These are phyloP conservation scores for Rhododendron ovatum DNA, from an alignment of 148 eudicot genomes.

Conservation along the genomic window DNA sequence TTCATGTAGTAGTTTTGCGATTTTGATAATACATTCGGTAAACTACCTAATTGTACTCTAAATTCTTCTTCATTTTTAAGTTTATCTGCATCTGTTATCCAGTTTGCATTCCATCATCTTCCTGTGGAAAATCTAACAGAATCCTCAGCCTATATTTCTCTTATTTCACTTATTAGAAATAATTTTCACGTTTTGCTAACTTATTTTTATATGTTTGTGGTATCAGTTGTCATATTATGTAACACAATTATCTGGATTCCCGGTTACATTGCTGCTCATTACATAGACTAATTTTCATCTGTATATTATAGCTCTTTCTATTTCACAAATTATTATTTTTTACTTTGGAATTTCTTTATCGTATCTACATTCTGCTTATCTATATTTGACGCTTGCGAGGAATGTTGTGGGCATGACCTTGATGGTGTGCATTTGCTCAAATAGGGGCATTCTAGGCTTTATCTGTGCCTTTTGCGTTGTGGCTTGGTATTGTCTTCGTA, in stretches of 20 bases:
- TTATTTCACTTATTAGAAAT: not conserved
- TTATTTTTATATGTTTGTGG: not conserved
- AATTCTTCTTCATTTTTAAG: not conserved
- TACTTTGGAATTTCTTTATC: not conserved
- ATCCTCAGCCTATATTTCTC: not conserved
- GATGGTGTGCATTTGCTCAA: not conserved
- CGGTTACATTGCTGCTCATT: not conserved
- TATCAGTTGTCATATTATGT: not conserved
- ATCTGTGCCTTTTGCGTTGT: not conserved
- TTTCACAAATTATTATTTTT: not conserved
- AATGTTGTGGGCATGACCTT: not conserved
- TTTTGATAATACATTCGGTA: not conserved
- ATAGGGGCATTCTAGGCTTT: not conserved
- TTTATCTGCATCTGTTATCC: not conserved
- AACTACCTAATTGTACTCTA: not conserved
- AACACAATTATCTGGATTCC: not conserved
- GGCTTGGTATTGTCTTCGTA: not conserved
- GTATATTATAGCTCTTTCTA: not conserved
- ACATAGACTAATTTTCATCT: not conserved
- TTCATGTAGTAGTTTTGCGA: not conserved
- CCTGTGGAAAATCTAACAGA: not conserved
- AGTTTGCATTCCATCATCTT: not conserved
- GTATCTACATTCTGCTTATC: not conserved
- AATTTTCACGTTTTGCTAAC: not conserved
- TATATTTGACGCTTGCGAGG: not conserved